phyloP scores from a whole-genome alignment of 2,329 filamentous ascomycete genomes.

The Venturia carpophila region DNA sequence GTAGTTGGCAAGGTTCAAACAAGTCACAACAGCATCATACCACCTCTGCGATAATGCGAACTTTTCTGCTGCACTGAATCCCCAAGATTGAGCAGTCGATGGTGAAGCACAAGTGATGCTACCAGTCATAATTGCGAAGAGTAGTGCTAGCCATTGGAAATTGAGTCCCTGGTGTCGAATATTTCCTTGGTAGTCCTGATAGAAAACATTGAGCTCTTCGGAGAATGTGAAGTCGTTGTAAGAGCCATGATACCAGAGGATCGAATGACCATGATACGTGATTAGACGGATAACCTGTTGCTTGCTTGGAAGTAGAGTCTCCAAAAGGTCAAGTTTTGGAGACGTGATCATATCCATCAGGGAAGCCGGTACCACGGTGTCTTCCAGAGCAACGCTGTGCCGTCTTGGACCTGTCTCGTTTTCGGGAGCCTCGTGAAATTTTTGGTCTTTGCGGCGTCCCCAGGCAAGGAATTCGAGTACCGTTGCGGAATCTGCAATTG shows the following conservation, averaged over 20 bases:
- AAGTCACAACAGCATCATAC: constrained; percentile 40
- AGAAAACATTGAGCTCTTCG: constrained; percentile 33
- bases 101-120: constrained; percentile 37
- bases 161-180: constrained; percentile 30
- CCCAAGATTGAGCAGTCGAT: constrained; percentile 34
- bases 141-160: constrained; percentile 41
- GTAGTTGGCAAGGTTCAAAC: constrained; percentile 41
- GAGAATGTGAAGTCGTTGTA: constrained; percentile 34
- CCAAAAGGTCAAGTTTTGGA: constrained; percentile 27
- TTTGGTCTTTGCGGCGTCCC: constrained; percentile 38
- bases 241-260: constrained; percentile 36
- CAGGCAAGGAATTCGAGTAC: constrained; percentile 44
- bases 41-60: constrained; percentile 37
- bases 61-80: constrained; percentile 37
- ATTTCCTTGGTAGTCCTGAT: constrained; percentile 28
- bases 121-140: constrained; percentile 39
- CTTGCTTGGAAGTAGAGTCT: constrained; percentile 31
- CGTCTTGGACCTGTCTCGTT: constrained; percentile 6
- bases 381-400: background rate
- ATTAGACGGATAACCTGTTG: constrained; percentile 27
- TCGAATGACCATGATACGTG: constrained; percentile 33
- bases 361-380: background rate
- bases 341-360: constrained; percentile 2
- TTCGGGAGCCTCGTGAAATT: constrained; percentile 18
- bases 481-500: constrained; percentile 36